phyloP scores from a whole-genome alignment of 2,329 filamentous ascomycete genomes.

The Emericellopsis atlantica region DNA sequence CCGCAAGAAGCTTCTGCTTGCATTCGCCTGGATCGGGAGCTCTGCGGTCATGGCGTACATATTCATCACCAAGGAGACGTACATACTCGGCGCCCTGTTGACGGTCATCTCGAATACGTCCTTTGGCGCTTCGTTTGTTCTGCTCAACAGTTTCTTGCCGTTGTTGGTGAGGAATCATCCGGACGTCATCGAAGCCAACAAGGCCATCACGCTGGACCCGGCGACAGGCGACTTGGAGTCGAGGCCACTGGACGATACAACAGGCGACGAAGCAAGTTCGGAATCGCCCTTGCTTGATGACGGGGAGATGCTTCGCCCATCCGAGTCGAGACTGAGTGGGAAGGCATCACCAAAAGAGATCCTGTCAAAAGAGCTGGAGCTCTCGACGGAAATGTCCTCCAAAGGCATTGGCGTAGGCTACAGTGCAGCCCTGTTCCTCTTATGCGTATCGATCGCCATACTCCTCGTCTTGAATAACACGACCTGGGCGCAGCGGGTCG shows the following conservation, averaged over 20 bases:
- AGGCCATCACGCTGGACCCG: conserved; percentile 15
- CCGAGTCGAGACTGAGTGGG: conserved; percentile 17
- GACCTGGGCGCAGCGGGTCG: conserved; percentile 75
- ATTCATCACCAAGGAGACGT: conserved; percentile 60
- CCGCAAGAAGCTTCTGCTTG: conserved; percentile 74
- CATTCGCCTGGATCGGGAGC: conserved; percentile 75
- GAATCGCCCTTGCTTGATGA: conserved; percentile 32
- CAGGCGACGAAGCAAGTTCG: conserved; percentile 21
- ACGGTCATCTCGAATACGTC: conserved; percentile 88
- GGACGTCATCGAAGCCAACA: conserved; percentile 19
- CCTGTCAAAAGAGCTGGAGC: conserved; percentile 55
- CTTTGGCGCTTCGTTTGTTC: conserved; percentile 88
- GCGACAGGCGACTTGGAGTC: conserved; percentile 18
- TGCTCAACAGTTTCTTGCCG: conserved; percentile 90
- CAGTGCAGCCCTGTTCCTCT: conserved; percentile 71
- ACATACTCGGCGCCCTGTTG: conserved; percentile 68
- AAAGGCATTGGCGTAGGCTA: conserved; percentile 93
- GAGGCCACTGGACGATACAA: conserved; percentile 19
- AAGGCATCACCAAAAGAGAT: conserved; percentile 31
- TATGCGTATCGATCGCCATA: conserved; percentile 68
- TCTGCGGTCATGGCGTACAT: conserved; percentile 82
- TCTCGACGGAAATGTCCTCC: conserved; percentile 85
- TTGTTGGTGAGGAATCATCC: conserved; percentile 82
- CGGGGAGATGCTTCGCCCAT: conserved; percentile 8
- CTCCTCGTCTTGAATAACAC: conserved; percentile 62